A percentile compares a stretch with the other conserved stretches of the same genome.
Conservation (phyloP, 1,139 yeast species). For the Blastobotrys raffinosifermentans region DNA sequence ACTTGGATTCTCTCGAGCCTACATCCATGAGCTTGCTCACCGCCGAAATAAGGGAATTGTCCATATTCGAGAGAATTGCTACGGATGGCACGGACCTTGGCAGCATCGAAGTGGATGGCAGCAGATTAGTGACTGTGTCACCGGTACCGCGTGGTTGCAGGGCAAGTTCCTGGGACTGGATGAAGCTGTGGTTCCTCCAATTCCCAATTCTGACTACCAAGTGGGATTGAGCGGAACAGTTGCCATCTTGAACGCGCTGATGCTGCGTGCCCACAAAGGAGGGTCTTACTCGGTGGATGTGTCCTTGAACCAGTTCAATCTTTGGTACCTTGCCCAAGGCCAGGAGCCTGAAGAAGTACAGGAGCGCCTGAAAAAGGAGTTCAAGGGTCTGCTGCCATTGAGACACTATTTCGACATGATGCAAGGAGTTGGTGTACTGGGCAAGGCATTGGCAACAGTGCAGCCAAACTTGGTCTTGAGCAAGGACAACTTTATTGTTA, state of each 20-base stretch:
- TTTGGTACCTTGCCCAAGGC: constrained; percentile 4
- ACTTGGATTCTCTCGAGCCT: constrained; percentile 6
- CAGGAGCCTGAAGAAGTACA: constrained; percentile 1
- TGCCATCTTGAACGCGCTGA: constrained; percentile 5
- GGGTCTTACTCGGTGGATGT: constrained; percentile 7
- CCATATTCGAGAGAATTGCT: constrained; percentile 7
- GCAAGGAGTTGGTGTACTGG: background rate
- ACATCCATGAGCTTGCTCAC: constrained; percentile 6
- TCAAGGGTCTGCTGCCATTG: constrained; percentile 2
- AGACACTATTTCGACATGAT: constrained; percentile 6
- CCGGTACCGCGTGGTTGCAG: constrained; percentile 5
- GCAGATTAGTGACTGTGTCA: constrained; percentile 8
- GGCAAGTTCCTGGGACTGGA: constrained; percentile 4
- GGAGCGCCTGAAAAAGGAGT: background rate
- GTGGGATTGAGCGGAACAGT: constrained; percentile 7
- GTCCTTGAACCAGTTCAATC: constrained; percentile 7
- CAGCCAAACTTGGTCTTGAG: constrained; percentile 1
- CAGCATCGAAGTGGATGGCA: constrained; percentile 6
- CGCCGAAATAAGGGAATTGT: constrained; percentile 7
- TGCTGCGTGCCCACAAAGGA: constrained; percentile 3
- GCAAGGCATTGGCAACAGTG: background rate
- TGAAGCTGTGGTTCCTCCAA: constrained; percentile 6
- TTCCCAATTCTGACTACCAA: constrained; percentile 7
- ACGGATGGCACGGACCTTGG: constrained; percentile 7
- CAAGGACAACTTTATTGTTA: constrained; percentile 1